These are phyloP conservation scores for Polymyxa betae DNA, from an alignment of 208 protist genomes.

Conservation along the genomic window DNA sequence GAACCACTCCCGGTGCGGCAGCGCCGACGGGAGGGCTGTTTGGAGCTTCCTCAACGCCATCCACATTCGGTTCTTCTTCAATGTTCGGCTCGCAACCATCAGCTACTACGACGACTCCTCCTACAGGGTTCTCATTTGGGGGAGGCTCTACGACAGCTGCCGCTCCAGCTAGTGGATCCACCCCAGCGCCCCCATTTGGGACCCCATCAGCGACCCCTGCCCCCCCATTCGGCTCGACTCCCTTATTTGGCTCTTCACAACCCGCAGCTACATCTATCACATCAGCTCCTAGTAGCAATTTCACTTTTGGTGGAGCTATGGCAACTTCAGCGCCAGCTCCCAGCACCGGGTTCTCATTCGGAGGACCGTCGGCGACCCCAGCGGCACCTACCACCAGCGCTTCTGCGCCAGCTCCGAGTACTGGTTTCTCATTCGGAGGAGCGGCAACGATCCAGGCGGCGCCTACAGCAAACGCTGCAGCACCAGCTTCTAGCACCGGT, in stretches of 20 bases:
- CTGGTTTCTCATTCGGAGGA: background rate
- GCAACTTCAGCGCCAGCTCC: background rate
- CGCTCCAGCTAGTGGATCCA: background rate
- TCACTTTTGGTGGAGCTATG: background rate
- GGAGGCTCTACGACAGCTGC: background rate
- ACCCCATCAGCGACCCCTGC: background rate
- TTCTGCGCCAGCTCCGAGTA: background rate
- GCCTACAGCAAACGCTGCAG: background rate
- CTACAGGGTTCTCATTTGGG: conserved; percentile 4
- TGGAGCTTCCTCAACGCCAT: too few relatives aligned
- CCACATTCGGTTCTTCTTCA: too few relatives aligned
- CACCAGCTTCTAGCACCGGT: background rate
- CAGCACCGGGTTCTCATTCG: background rate
- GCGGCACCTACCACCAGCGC: background rate
- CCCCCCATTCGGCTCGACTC: background rate
- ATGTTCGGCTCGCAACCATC: too few relatives aligned
- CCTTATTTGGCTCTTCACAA: background rate
- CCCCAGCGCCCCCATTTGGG: background rate
- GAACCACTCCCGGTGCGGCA: too few relatives aligned
- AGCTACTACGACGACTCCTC: too few relatives aligned
- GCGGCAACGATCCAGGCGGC: background rate
- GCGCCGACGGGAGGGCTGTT: too few relatives aligned
- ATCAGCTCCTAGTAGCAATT: background rate
- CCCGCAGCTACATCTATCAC: background rate
- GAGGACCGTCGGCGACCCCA: background rate